These are phyloP conservation scores for Pterula multifida DNA, from an alignment of 1,284 basidiomycete species.

Conservation along the genomic window DNA sequence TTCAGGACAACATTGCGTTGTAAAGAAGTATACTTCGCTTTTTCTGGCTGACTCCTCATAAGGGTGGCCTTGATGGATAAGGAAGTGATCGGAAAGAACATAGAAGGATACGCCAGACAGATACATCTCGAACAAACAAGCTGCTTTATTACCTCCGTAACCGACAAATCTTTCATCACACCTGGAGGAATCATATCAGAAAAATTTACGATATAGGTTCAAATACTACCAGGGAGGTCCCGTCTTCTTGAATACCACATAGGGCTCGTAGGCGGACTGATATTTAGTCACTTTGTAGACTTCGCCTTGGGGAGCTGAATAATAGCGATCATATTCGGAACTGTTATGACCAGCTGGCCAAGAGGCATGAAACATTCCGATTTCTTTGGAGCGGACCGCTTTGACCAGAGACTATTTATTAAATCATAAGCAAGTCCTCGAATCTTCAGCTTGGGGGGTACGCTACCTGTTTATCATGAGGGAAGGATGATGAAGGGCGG, in stretches of 20 bases:
- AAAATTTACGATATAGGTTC: neutral
- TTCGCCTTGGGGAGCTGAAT: slow-evolving; percentile 46
- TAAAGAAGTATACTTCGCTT: slow-evolving; percentile 37
- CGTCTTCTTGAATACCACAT: slow-evolving; percentile 68
- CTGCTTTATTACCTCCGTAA: slow-evolving; percentile 67
- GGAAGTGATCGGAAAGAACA: slow-evolving; percentile 74
- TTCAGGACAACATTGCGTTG: slow-evolving; percentile 1
- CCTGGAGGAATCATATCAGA: slow-evolving; percentile 19
- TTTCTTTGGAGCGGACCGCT: slow-evolving; percentile 22
- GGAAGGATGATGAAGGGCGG: slow-evolving; percentile 44
- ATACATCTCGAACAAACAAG: slow-evolving; percentile 55
- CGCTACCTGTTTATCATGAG: slow-evolving; percentile 48
- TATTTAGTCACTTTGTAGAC: slow-evolving; percentile 66
- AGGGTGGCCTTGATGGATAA: slow-evolving; percentile 73
- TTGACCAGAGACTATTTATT: slow-evolving; percentile 41
- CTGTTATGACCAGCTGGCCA: slow-evolving; percentile 74
- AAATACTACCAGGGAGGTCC: slow-evolving; percentile 54
- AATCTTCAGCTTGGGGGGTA: slow-evolving; percentile 3
- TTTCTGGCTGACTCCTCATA: slow-evolving; percentile 67
- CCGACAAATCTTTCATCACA: slow-evolving; percentile 85
- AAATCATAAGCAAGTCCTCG: slow-evolving; percentile 28
- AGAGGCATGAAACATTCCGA: slow-evolving; percentile 64
- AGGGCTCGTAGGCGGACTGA: slow-evolving; percentile 76
- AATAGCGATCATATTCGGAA: slow-evolving; percentile 65
- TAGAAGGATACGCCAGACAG: slow-evolving; percentile 62